Conservation (phyloP, 164 flowering plant species). For the Buxus sempervirens region DNA sequence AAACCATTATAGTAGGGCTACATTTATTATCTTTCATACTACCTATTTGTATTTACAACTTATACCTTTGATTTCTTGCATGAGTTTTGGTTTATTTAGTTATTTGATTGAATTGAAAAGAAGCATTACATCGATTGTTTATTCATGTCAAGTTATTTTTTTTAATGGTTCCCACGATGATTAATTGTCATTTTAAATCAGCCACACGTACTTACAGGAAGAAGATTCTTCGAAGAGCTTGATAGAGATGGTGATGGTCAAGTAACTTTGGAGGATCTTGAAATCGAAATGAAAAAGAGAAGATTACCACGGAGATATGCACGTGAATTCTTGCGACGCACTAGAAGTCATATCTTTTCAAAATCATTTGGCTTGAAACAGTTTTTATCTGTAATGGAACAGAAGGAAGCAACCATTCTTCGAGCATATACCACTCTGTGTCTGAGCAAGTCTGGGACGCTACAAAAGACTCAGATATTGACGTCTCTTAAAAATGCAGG, state of each 20-base stretch:
- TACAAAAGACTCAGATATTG: conserved; percentile 86
- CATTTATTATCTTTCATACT: too few relatives aligned
- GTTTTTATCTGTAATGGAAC: conserved; percentile 90
- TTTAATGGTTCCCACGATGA: not conserved
- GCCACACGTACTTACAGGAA: conserved; percentile 47
- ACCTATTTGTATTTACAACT: too few relatives aligned
- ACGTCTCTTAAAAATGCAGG: conserved; percentile 86
- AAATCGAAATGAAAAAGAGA: conserved; percentile 84
- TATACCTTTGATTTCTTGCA: too few relatives aligned
- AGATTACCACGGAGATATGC: conserved; percentile 92
- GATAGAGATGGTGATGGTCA: conserved; percentile 98
- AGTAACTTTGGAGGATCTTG: conserved; percentile 92
- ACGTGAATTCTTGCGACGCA: conserved; percentile 73
- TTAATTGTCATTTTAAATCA: conserved; percentile 3
- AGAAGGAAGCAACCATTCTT: conserved; percentile 93
- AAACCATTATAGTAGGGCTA: too few relatives aligned
- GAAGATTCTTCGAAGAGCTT: conserved; percentile 90
- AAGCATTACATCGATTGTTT: not conserved
- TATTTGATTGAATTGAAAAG: too few relatives aligned
- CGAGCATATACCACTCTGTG: conserved; percentile 95
- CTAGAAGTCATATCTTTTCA: conserved; percentile 81
- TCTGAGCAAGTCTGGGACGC: conserved; percentile 92
- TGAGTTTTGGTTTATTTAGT: too few relatives aligned
- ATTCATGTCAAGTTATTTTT: not conserved
- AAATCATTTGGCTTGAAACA: conserved; percentile 98